Conservation (phyloP, 169 alveolate species). For the Babesia caballi region DNA sequence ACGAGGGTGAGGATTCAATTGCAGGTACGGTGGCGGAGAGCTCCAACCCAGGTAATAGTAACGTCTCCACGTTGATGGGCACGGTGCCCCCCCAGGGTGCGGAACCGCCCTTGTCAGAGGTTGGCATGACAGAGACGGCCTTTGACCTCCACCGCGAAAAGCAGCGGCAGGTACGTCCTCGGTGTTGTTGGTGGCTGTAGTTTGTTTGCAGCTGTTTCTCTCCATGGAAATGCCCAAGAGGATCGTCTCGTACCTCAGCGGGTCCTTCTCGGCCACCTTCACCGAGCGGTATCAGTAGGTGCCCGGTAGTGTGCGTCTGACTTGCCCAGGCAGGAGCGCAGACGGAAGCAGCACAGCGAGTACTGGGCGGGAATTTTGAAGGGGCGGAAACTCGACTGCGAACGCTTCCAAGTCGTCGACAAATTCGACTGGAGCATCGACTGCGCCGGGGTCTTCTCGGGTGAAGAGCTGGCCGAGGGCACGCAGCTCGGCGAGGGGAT, state of each 20-base stretch:
- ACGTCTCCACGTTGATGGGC: not conserved
- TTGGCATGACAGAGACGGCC: no score
- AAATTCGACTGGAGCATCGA: conserved; percentile 26
- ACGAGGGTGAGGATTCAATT: not conserved
- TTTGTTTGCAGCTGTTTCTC: conserved; percentile 4
- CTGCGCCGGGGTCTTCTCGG: conserved; percentile 30
- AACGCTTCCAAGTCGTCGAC: conserved; percentile 1
- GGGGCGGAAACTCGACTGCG: conserved; percentile 55
- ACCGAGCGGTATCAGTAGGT: conserved; percentile 45
- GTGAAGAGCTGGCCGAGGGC: conserved; percentile 7
- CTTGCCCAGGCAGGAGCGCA: conserved; percentile 3
- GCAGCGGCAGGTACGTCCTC: conserved; percentile 6
- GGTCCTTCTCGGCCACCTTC: conserved; percentile 29
- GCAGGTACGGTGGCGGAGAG: not conserved
- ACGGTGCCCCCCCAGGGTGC: not conserved
- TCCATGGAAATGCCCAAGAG: conserved; percentile 45
- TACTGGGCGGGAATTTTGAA: conserved; percentile 68
- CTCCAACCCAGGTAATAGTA: not conserved
- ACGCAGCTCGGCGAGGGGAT: conserved; percentile 7
- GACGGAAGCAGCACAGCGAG: conserved; percentile 47
- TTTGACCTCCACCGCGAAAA: conserved; percentile 14
- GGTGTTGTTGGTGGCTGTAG: no score
- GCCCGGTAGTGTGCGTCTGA: no score
- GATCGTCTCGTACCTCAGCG: conserved; percentile 37
- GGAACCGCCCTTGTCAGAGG: no score